A percentile compares a stretch with the other conserved stretches of the same genome.
Conservation (phyloP, 164 flowering plant genomes). For the Sedum album region DNA sequence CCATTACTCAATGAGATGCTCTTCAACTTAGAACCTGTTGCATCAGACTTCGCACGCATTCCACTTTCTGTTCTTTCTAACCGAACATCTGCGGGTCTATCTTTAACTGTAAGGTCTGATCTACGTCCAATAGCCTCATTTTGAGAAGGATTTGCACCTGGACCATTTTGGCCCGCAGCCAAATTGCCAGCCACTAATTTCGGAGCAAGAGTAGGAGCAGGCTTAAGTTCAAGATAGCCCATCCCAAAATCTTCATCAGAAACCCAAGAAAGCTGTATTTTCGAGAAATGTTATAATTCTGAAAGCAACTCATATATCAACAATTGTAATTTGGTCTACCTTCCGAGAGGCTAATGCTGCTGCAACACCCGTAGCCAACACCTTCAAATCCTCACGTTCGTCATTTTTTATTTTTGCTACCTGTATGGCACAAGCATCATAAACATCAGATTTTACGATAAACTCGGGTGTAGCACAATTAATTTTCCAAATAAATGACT, state of each 20-base stretch:
- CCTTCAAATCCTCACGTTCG: constrained; percentile 97
- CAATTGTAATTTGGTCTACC: constrained; percentile 25
- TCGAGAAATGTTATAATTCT: constrained; percentile 1
- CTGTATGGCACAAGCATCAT: constrained; percentile 21
- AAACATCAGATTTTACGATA: no score
- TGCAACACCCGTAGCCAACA: constrained; percentile 95
- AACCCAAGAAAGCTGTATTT: constrained; percentile 83
- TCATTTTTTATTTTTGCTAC: constrained; percentile 90
- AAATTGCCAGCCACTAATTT: constrained; percentile 37
- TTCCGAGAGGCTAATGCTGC: constrained; percentile 93
- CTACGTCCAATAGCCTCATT: constrained; percentile 38
- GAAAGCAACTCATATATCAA: not conserved
- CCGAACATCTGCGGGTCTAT: constrained; percentile 52
- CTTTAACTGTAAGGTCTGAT: constrained; percentile 33
- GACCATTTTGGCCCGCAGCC: constrained; percentile 34
- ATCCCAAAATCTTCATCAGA: constrained; percentile 96
- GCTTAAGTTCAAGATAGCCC: constrained; percentile 83
- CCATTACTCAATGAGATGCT: constrained; percentile 37
- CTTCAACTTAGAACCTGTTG: constrained; percentile 39
- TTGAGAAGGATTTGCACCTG: constrained; percentile 32
- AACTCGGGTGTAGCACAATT: no score
- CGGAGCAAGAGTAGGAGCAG: constrained; percentile 47
- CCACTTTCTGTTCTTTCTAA: constrained; percentile 43
- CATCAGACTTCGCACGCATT: constrained; percentile 35
- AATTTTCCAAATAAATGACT: no score